These are phyloP conservation scores for Aspergillus bertholletiae DNA, from an alignment of 495 filamentous ascomycete genomes.

Conservation along the genomic window DNA sequence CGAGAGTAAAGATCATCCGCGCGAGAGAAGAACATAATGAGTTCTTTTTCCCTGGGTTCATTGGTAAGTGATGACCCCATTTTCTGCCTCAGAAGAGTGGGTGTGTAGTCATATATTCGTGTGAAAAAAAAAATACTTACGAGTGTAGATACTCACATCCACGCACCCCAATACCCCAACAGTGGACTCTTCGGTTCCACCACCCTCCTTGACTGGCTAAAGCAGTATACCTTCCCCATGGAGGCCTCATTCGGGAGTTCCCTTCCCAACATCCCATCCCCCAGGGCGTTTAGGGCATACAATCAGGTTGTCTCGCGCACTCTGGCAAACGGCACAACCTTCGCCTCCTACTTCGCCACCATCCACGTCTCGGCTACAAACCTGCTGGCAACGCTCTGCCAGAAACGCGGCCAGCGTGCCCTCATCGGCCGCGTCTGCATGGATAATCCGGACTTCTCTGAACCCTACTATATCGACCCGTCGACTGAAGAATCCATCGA, in stretches of 20 bases:
- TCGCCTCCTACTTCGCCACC: conserved; percentile 88
- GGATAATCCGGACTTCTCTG: conserved; percentile 63
- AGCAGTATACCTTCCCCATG: conserved; percentile 93
- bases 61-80: conserved; percentile 51
- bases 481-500: conserved; percentile 51
- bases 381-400: conserved; percentile 78
- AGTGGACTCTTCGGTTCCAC: conserved; percentile 84
- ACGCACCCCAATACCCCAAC: conserved; percentile 93
- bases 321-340: conserved; percentile 85
- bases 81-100: too few species aligned
- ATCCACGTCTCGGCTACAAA: conserved; percentile 79
- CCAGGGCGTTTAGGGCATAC: conserved; percentile 60
- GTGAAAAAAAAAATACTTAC: too few species aligned
- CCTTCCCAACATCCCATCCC: conserved; percentile 25
- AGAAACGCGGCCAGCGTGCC: conserved; percentile 74
- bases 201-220: conserved; percentile 86
- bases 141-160: conserved; percentile 79
- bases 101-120: too few species aligned
- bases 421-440: conserved; percentile 91
- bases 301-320: conserved; percentile 70
- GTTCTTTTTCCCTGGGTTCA: conserved; percentile 94
- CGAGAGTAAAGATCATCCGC: conserved; percentile 23
- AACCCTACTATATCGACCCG: conserved; percentile 71
- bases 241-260: conserved; percentile 62
- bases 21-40: conserved; percentile 38